A percentile compares a stretch with the other conserved stretches of the same genome.
These are phyloP conservation scores for Sporothrix curviconia DNA, from an alignment of 2,329 filamentous ascomycete genomes.

Conservation along the genomic window DNA sequence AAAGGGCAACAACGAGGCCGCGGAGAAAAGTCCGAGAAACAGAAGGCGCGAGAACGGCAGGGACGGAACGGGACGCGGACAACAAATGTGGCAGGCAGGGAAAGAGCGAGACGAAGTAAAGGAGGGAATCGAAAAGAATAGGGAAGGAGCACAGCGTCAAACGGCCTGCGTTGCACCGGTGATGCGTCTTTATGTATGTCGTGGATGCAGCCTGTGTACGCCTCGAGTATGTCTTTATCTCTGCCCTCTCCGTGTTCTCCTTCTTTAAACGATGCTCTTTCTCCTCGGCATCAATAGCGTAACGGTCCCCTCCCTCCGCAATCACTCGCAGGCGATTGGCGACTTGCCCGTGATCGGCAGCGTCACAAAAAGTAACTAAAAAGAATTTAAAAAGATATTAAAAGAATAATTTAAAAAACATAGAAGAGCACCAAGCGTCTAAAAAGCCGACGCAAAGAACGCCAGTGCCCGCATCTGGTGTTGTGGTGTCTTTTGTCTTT, in stretches of 20 bases:
- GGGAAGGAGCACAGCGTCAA: not conserved
- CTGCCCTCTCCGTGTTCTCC: not conserved
- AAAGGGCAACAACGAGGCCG: not conserved
- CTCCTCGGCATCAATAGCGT: not conserved
- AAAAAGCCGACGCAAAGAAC: not conserved
- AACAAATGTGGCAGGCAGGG: too few species aligned
- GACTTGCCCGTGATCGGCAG: constrained; percentile 1
- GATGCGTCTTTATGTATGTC: not conserved
- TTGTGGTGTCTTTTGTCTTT: not conserved
- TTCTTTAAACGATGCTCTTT: too few species aligned
- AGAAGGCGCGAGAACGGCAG: too few species aligned
- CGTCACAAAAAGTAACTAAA: not conserved
- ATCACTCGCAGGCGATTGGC: not conserved
- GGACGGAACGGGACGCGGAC: too few species aligned
- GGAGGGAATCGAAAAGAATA: not conserved
- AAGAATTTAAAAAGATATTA: too few species aligned
- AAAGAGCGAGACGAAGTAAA: not conserved
- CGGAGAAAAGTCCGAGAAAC: not conserved
- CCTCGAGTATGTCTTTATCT: not conserved
- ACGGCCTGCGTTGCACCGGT: not conserved
- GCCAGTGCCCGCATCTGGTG: not conserved
- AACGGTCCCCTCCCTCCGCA: not conserved
- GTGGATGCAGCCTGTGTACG: too few species aligned
- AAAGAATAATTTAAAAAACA: too few species aligned
- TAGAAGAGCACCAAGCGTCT: not conserved